Percentiles rank a stretch among this genome's conserved stretches.
Conservation (phyloP, 169 alveolate species). For the Plasmodium adleri region DNA sequence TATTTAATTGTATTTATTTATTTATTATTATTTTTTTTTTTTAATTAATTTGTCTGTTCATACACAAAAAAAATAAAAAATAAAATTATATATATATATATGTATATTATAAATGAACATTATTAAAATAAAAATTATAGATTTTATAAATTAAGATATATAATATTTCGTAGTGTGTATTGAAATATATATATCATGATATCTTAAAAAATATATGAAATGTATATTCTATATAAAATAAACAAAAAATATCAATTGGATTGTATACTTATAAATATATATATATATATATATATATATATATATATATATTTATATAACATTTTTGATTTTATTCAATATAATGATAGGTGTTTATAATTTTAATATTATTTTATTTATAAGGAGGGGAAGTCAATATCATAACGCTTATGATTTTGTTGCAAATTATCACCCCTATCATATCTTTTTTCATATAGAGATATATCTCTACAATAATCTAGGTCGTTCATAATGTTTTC, state of each 20-base stretch:
- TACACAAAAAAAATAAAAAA: slow-evolving; percentile 13
- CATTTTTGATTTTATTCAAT: not conserved
- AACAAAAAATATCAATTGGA: not conserved
- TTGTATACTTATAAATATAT: not conserved
- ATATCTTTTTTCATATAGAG: slow-evolving; percentile 47
- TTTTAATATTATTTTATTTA: not conserved
- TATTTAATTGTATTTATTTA: not conserved
- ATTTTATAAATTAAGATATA: not conserved
- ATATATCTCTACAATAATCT: slow-evolving; percentile 58
- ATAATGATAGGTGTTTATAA: not conserved
- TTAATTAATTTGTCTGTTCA: slow-evolving; percentile 7
- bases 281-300: not conserved
- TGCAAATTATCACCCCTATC: slow-evolving; percentile 10
- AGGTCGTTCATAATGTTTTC: not conserved
- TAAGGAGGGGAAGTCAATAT: slow-evolving; percentile 42
- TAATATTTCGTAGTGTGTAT: not conserved
- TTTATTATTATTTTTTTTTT: slow-evolving; percentile 2
- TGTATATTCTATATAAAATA: not conserved
- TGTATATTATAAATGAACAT: not conserved
- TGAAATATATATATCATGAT: not conserved
- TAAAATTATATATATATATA: not conserved
- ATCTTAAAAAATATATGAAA: too few relatives aligned
- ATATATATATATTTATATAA: not conserved
- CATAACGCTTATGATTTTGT: slow-evolving; percentile 34
- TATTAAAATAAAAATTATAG: too few relatives aligned